Base-by-base conservation (phyloP, 2,329 filamentous ascomycete genomes). In the Paradendryphiella salina region DNA sequence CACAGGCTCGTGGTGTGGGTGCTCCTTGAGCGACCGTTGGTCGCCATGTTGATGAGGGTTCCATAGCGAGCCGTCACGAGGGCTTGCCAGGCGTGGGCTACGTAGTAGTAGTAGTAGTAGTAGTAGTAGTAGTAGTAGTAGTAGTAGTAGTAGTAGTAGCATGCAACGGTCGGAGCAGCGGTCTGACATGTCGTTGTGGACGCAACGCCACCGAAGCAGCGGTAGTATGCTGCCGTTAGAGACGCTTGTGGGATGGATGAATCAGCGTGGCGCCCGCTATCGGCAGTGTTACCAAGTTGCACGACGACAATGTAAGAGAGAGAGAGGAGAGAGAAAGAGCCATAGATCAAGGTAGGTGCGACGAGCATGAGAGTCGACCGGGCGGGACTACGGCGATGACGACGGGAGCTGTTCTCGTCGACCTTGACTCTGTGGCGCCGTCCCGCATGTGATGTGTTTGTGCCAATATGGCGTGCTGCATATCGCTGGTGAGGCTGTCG, bases 1-100 rank as follows among this genome's bases (percentile, higher is more conserved):
- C 70, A 73, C 68, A 68, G 70, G 70, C 66, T 59, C 35, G 46
- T 48, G 39, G 64, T 65, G 60, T 64, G 62, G 62, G 44, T 59
- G 61, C 42, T 42, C 39, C 48, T 57, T 59, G 65, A 32, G 46
- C 56, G 17, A 33, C 50, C 49, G 66, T 72, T 70, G 67, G 68
- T 51, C 64, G 54, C 52, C 56, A 42, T 51, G 41, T 59, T 59
- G 54, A 64, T 53, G 60, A 64, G 50, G 64, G 63, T 50, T 53
- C 56, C 50, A 46, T 45, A 52, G 61, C 54, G 43, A 56, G 44
- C 34, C 37, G 42, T 52, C 49, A 47, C 36, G 41, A 48, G 49
- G 43, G 57, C 46, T 44, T 47, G 41, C 37, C 39, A 46, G 56
- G 46, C 50, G 43, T 48, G 36, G 43, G 43, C 23, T 26, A 26